Percentiles rank a stretch among this genome's conserved stretches.
Conservation (phyloP, 805 yeast species). For the Pichia scutulata region DNA sequence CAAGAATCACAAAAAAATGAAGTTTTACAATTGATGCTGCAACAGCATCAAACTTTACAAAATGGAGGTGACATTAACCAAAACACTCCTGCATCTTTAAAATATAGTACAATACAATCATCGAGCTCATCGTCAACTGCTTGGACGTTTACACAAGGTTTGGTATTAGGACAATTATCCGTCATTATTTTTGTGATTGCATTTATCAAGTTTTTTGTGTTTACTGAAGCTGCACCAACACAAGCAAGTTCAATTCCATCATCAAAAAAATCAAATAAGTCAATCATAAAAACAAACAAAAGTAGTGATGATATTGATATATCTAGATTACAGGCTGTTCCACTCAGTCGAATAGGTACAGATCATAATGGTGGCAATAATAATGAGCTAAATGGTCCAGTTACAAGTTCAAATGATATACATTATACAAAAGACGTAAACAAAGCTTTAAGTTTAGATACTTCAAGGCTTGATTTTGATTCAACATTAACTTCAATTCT, state of each 20-base stretch:
- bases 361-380: not conserved
- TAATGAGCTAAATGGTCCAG: not conserved
- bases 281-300: constrained; percentile 11
- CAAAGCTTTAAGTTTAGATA: not conserved
- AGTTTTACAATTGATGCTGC: constrained; percentile 4
- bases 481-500: constrained; percentile 38
- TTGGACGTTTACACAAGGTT: constrained; percentile 75
- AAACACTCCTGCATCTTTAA: constrained; percentile 1
- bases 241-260: constrained; percentile 28
- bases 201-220: constrained; percentile 69
- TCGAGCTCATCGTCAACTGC: constrained; percentile 8
- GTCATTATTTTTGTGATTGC: constrained; percentile 55
- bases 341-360: not conserved
- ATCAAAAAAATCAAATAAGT: constrained; percentile 13
- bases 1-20: constrained; percentile 12
- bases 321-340: not conserved
- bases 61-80: not conserved
- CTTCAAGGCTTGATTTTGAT: constrained; percentile 6
- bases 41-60: constrained; percentile 7
- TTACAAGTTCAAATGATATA: not conserved
- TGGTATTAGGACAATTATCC: constrained; percentile 65
- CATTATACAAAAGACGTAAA: constrained; percentile 3
- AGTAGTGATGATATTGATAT: constrained; percentile 5
- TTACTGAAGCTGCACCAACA: constrained; percentile 51
- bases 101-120: constrained; percentile 2